Percentiles rank a stretch among this genome's conserved stretches.
Conservation (phyloP, 1,284 basidiomycete genomes). For the Sporisorium reilianum region DNA sequence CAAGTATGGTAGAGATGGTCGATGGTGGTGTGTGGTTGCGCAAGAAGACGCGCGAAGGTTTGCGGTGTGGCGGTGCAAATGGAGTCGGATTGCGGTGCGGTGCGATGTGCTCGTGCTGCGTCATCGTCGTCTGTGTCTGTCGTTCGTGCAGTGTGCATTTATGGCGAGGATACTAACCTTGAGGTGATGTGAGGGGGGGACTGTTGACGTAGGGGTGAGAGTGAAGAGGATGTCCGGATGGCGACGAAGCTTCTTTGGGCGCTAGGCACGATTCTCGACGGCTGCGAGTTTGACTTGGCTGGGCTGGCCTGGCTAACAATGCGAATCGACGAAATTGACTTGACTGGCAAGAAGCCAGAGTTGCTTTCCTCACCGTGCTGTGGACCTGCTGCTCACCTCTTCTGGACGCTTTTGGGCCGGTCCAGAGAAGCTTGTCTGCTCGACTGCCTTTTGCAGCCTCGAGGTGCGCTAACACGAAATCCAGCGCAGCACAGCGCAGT, state of each 20-base stretch:
- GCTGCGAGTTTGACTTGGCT: not conserved
- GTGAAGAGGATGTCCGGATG: conserved; percentile 43
- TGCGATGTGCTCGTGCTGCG: conserved; percentile 31
- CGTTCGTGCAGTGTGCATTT: not conserved
- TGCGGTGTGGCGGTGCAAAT: conserved; percentile 4
- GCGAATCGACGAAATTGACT: too few species aligned
- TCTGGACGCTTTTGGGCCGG: too few species aligned
- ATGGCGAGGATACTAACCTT: conserved; percentile 49
- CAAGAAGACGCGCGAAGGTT: too few species aligned
- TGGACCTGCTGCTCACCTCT: too few species aligned
- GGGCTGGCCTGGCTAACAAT: not conserved
- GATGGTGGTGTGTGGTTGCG: too few species aligned
- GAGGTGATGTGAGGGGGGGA: conserved; percentile 40
- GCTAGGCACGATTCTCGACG: conserved; percentile 13
- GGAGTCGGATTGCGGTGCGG: not conserved
- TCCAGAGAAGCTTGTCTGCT: not conserved
- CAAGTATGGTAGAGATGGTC: not conserved
- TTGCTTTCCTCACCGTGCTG: too few species aligned
- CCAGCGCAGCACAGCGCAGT: conserved; percentile 5
- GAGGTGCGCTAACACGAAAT: not conserved
- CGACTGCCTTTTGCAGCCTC: not conserved
- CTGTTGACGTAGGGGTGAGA: conserved; percentile 49
- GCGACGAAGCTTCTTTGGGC: conserved; percentile 46
- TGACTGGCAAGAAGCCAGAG: not conserved
- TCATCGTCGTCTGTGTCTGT: conserved; percentile 19